phyloP scores from a whole-genome alignment of 2,329 filamentous ascomycete genomes.

The Diaporthe sp. region DNA sequence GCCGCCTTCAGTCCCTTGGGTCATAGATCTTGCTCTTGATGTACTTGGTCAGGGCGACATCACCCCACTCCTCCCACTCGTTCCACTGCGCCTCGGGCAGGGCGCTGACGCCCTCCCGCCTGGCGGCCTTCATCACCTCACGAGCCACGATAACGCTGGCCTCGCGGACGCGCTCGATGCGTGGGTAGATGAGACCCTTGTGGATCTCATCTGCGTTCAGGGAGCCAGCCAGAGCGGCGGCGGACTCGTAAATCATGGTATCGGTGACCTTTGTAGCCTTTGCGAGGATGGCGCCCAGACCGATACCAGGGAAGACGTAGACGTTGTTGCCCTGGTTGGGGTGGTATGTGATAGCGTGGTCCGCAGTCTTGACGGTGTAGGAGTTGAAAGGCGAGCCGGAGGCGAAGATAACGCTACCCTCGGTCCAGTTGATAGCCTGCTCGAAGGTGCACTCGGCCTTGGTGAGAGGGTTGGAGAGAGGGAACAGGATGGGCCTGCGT shows the following conservation, averaged over 20 bases:
- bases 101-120: constrained; percentile 80
- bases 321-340: constrained; percentile 87
- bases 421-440: constrained; percentile 89
- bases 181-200: constrained; percentile 88
- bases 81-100: constrained; percentile 76
- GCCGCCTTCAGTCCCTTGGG: constrained; percentile 48
- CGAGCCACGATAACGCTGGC: constrained; percentile 88
- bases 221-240: constrained; percentile 80
- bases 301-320: constrained; percentile 97
- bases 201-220: constrained; percentile 85
- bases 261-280: constrained; percentile 90
- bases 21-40: constrained; percentile 72
- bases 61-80: constrained; percentile 79
- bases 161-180: constrained; percentile 90
- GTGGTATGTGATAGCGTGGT: constrained; percentile 73
- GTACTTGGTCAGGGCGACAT: constrained; percentile 68
- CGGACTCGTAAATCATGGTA: constrained; percentile 96
- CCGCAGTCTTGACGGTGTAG: constrained; percentile 71
- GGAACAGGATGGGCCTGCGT: constrained; percentile 91
- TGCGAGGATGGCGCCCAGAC: constrained; percentile 90
- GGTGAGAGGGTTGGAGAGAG: constrained; percentile 93
- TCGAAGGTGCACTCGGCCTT: constrained; percentile 99
- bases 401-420: constrained; percentile 92
- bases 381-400: constrained; percentile 92
- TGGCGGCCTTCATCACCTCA: constrained; percentile 92